phyloP scores from a whole-genome alignment of 176 grass and related monocot genomes.

The Triticum urartu region DNA sequence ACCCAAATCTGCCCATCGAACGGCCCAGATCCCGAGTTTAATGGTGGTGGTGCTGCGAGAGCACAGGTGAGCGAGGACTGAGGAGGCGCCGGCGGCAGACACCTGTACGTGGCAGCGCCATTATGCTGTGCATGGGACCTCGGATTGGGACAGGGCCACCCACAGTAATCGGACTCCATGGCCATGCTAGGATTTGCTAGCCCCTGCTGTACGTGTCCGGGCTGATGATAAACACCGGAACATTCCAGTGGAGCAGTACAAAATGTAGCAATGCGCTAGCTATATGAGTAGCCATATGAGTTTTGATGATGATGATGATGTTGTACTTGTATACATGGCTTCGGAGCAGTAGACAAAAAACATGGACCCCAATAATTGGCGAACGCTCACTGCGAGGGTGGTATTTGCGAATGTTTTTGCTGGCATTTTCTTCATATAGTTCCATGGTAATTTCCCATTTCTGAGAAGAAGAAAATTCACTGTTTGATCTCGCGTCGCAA shows the following conservation, averaged over 20 bases:
- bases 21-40: not conserved
- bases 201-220: not conserved
- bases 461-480: no score
- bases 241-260: not conserved
- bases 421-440: no score
- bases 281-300: not conserved
- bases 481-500: no score
- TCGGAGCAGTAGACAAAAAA: not conserved
- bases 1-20: not conserved
- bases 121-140: not conserved
- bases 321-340: not conserved
- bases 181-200: not conserved
- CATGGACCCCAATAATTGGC: no score
- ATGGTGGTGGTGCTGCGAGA: not conserved
- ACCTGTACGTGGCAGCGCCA: not conserved
- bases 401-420: no score
- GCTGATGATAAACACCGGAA: not conserved
- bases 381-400: no score
- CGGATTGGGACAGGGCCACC: not conserved
- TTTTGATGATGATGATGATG: not conserved
- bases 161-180: not conserved
- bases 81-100: not conserved
- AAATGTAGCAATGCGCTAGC: not conserved
- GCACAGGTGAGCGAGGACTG: not conserved
- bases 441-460: no score